Evolutionary conservation across 1,139 yeast species (phyloP).

Genomic region (Hanseniaspora uvarum): DNA sequence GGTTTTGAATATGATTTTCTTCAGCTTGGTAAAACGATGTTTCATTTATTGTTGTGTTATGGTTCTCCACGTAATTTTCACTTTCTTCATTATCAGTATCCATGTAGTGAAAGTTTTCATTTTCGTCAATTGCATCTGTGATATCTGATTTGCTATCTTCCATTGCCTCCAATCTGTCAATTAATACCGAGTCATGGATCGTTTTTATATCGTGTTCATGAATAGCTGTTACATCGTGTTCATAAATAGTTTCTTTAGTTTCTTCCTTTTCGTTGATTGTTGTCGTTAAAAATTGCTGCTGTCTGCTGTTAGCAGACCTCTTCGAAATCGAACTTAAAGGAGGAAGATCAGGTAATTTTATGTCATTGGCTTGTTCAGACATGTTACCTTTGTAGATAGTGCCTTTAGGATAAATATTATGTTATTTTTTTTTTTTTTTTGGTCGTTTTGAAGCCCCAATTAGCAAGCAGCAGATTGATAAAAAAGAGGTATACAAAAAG

Average conservation of each 20-base stretch:
- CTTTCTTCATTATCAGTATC: background rate
- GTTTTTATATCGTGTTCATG: no score
- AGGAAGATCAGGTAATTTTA: constrained; percentile 12
- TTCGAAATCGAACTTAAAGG: constrained; percentile 14
- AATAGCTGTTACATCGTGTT: background rate
- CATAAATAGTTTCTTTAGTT: background rate
- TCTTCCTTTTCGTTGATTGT: background rate
- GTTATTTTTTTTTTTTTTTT: background rate
- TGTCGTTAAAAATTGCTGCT: no score
- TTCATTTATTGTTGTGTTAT: background rate
- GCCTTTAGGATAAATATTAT: background rate
- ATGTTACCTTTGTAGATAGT: background rate
- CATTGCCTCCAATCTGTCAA: background rate
- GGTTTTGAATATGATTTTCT: constrained; percentile 5
- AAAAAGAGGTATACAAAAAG: background rate
- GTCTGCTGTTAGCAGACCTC: background rate
- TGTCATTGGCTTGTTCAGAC: background rate
- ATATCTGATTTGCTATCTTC: background rate
- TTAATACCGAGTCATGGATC: background rate
- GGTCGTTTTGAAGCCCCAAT: no score
- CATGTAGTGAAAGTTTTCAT: background rate
- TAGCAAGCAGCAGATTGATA: no score
- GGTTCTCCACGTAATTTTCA: background rate
- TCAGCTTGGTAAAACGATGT: background rate
- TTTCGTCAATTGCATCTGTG: background rate